Base-by-base conservation (phyloP, 176 grass and related monocot genomes). In the Hsuehochloa calcarea region DNA sequence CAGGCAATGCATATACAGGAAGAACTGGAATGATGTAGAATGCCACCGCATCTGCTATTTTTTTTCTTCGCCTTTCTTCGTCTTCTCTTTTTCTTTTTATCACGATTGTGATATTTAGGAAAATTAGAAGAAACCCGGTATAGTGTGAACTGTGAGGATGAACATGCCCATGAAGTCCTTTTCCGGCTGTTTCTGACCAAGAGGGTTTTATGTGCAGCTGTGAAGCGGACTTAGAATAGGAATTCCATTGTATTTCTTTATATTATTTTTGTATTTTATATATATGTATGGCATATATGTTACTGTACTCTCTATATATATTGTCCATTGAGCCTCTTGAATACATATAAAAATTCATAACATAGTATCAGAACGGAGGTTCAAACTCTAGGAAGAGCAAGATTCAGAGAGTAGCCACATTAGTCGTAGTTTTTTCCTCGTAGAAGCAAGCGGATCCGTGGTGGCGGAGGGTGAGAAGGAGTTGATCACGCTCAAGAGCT, bases 11-110 rank as follows among this genome's bases (percentile, higher is more conserved):
- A 10, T 92, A 95, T 50, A 74, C 68, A 4, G 78, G 96, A 35
- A 87, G 96, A 35, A 87, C 73, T 8, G 81, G 96, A 10, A 87
- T 91, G 84, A 93, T 95, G 81, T 98, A 92, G 81, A 12, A 37
- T 6, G 20, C 10, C 39, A 84, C 50, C 22, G 55, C 23, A 82
- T 51, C 82, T 66, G 39, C 63, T 80, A 14, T 43, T 15, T 47
- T 41, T 41, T 11, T 70, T 54, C 56, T 4, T 54, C 4, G 13
- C 6, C 4, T 46, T 4, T 71, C 38, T 37, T 10, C 3, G 4
- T 56, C 22, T n/a, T 70, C 34, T 34, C 31, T 34, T 14, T 17
- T 7, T 25, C 47, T 14, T 1, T 0, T 9, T 11, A 63, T 34
- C 47, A 4, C 45, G 27, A 45, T 44, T 82, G 77, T 35, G 5